These are phyloP conservation scores for Melampsora allii-populina DNA, from an alignment of 1,284 basidiomycete species.

Conservation along the genomic window DNA sequence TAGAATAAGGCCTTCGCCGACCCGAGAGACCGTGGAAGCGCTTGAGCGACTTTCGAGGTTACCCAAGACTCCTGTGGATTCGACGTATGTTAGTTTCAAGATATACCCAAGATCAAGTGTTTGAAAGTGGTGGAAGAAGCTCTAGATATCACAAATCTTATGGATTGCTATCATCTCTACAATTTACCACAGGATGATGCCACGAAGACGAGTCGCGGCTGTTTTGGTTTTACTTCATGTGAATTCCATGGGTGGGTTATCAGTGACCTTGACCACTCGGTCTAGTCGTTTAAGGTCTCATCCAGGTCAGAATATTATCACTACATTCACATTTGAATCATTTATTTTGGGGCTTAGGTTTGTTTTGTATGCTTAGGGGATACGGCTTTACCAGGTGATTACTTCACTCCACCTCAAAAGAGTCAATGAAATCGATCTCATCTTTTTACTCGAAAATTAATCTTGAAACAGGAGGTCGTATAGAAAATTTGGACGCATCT, in stretches of 20 bases:
- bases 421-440: too few relatives aligned
- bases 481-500: conserved; percentile 12
- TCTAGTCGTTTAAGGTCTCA: conserved; percentile 11
- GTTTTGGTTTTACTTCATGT: conserved; percentile 32
- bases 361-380: conserved; percentile 1
- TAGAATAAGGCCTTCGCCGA: background rate
- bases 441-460: background rate
- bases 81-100: conserved; percentile 6
- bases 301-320: conserved; percentile 12
- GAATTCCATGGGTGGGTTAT: background rate
- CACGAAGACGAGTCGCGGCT: conserved; percentile 11
- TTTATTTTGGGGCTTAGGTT: background rate
- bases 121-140: background rate
- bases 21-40: background rate
- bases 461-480: conserved; percentile 14
- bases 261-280: conserved; percentile 33
- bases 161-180: background rate
- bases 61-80: conserved; percentile 5
- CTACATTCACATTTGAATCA: too few relatives aligned
- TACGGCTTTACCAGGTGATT: conserved; percentile 31
- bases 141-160: background rate
- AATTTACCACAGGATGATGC: background rate
- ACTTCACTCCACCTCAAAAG: too few relatives aligned
- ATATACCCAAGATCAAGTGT: background rate
- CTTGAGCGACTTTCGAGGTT: conserved; percentile 12